Evolutionary conservation across 179 eudicot genomes (phyloP), one percentile per base, ranked within the genome.

Genomic region (Silene vulgaris): DNA sequence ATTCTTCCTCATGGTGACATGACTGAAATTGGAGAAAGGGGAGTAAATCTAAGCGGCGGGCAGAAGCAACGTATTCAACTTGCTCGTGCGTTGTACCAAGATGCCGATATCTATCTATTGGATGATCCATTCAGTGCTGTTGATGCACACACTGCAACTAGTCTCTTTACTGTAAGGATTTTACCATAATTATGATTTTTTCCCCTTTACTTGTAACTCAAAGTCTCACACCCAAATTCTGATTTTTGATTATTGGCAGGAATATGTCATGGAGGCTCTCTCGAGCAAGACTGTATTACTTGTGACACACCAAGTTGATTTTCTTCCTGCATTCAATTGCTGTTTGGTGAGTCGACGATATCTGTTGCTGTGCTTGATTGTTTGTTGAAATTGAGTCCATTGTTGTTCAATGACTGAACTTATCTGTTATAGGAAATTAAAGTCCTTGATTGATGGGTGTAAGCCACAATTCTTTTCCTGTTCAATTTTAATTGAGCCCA

Each of bases 71-170:
- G 97, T 35, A 84, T 92, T 72, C 97, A 92, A 73, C 92, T 92
- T 68, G 96, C 97, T 79, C 90, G 97, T 69, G 93, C 97, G 1
- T 78, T 90, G 62, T 92, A 92, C 76, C 91, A 88, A 74, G 82
- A 92, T 77, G 97, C 97, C 6, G 96, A 92, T 78, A 77, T 92
- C 8, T 92, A 92, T 79, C 92, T 92, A 28, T 75, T 92, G 84
- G 97, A 92, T 83, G 97, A 92, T 77, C 96, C 97, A 61, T 90
- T 92, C 77, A 92, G 97, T 57, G 97, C 97, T 65, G 96, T 92
- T 64, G 97, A 92, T 88, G 97, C 96, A n/a, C 96, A 92, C 64
- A 92, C 97, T 35, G 94, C 94, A 26, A 81, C 88, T 17, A 92
- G 87, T 81, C 84, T 92, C 63, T 92, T 90, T 70, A 90, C 86